These are phyloP conservation scores for Solanum clarkiae DNA, from an alignment of 257 asterid species.

Conservation along the genomic window DNA sequence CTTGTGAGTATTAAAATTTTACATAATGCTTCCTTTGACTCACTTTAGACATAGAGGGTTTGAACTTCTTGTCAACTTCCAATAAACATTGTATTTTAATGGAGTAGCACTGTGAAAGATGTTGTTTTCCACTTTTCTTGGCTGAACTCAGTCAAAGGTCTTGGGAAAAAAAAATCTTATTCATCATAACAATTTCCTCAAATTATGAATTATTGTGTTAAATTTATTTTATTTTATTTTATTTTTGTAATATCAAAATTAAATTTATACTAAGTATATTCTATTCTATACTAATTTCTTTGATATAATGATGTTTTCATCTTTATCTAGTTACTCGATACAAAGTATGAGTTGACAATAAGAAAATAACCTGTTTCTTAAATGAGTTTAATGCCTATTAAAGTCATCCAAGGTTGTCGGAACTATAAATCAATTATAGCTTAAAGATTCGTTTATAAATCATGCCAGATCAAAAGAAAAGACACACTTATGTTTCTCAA, in stretches of 20 bases:
- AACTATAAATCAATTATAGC: constrained; percentile 7
- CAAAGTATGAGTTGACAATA: neutral
- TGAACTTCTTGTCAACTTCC: neutral
- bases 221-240: too few species aligned
- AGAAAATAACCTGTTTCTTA: neutral
- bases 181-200: neutral
- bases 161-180: neutral
- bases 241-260: too few species aligned
- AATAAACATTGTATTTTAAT: neutral
- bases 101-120: neutral
- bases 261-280: neutral
- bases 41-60: neutral
- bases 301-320: neutral
- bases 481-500: constrained; percentile 24
- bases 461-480: constrained; percentile 14
- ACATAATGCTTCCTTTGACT: neutral
- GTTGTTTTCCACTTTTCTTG: neutral
- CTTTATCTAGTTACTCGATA: neutral
- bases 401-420: constrained; percentile 27
- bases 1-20: neutral
- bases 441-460: constrained; percentile 3
- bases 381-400: neutral
- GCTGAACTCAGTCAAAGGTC: neutral
- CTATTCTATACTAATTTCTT: neutral
- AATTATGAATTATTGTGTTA: neutral